Percentiles rank a stretch among this genome's conserved stretches.
Evolutionary conservation across 331 rosid genomes (phyloP).

Genomic region (Pyrus hybrid): DNA sequence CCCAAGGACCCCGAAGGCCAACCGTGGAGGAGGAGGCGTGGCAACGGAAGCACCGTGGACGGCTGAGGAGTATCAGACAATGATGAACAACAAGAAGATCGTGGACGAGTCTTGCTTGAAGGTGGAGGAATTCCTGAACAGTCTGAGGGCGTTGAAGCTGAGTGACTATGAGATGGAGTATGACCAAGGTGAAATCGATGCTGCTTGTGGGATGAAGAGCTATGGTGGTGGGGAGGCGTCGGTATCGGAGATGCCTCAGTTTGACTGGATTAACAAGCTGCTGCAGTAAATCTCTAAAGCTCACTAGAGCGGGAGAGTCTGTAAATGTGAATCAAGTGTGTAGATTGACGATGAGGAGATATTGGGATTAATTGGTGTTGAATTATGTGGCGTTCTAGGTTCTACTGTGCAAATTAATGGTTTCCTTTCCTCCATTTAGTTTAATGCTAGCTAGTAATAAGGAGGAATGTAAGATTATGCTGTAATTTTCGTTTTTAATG

Average conservation of each 20-base stretch:
- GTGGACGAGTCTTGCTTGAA: not conserved
- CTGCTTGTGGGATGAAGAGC: not conserved
- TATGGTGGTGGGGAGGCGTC: not conserved
- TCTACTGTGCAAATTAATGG: not conserved
- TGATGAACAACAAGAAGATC: not conserved
- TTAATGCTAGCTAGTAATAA: not conserved
- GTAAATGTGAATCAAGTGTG: not conserved
- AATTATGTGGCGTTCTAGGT: not conserved
- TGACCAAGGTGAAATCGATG: not conserved
- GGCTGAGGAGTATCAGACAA: not conserved
- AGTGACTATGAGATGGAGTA: not conserved
- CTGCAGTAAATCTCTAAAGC: constrained; percentile 6
- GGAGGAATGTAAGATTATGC: not conserved
- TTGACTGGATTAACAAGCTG: constrained; percentile 21
- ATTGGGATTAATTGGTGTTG: not conserved
- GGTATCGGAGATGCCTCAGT: constrained; percentile 3
- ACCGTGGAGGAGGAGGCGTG: not conserved
- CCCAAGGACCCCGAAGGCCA: not conserved
- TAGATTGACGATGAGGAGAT: not conserved
- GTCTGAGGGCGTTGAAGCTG: constrained; percentile 15
- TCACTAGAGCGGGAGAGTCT: not conserved
- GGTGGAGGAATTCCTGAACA: constrained; percentile 5
- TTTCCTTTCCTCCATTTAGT: not conserved
- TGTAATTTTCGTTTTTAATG: not conserved
- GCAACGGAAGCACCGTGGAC: not conserved